These are phyloP conservation scores for Nemania bipapillata DNA, from an alignment of 2,329 filamentous ascomycete species.

Conservation along the genomic window DNA sequence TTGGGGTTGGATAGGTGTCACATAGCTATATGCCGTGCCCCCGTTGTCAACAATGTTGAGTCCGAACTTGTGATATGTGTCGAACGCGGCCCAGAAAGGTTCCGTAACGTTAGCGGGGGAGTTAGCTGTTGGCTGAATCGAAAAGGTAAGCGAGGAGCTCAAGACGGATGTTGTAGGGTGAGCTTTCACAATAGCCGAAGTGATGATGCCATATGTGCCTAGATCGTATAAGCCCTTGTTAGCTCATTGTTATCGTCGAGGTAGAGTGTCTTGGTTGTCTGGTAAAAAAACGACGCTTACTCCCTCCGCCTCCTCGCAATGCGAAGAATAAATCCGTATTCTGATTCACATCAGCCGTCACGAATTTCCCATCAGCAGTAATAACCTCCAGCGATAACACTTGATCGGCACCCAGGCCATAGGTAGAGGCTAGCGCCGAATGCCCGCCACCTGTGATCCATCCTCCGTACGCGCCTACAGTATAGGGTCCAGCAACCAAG, in stretches of 20 bases:
- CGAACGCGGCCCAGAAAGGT: slow-evolving; percentile 51
- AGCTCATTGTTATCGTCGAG: background rate
- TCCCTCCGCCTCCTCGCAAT: slow-evolving; percentile 62
- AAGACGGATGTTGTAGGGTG: slow-evolving; percentile 44
- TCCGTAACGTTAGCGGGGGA: slow-evolving; percentile 32
- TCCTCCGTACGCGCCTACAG: slow-evolving; percentile 60
- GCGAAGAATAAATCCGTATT: slow-evolving; percentile 69
- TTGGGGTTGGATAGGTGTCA: slow-evolving; percentile 39
- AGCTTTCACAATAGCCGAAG: slow-evolving; percentile 49
- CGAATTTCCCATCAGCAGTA: slow-evolving; percentile 58
- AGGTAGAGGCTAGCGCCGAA: slow-evolving; percentile 57
- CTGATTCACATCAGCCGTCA: slow-evolving; percentile 58
- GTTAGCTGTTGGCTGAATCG: slow-evolving; percentile 28
- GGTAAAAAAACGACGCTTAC: slow-evolving; percentile 37
- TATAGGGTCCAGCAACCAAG: slow-evolving; percentile 50
- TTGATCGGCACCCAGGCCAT: slow-evolving; percentile 64
- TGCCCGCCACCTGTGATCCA: slow-evolving; percentile 65
- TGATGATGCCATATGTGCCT: slow-evolving; percentile 51
- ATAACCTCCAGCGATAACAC: slow-evolving; percentile 60
- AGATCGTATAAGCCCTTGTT: background rate
- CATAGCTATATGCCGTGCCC: slow-evolving; percentile 53
- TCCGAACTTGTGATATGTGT: slow-evolving; percentile 52
- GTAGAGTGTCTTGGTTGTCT: background rate
- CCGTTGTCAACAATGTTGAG: slow-evolving; percentile 51
- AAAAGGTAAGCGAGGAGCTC: slow-evolving; percentile 41